Percentiles rank a stretch among this genome's conserved stretches.
phyloP scores from a whole-genome alignment of 1,139 yeast genomes.

The Wickerhamomyces sp. region DNA sequence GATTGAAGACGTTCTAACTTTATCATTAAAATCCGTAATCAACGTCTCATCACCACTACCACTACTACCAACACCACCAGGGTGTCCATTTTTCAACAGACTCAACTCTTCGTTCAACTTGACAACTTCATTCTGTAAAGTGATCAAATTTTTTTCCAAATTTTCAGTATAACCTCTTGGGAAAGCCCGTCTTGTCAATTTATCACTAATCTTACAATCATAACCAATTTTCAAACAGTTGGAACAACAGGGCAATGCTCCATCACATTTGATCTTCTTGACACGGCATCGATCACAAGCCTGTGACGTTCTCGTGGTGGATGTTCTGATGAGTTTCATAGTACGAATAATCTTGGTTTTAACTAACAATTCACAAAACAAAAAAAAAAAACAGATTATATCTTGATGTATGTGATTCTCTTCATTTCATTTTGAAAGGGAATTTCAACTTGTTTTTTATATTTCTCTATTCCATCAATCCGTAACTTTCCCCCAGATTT shows the following conservation, averaged over 20 bases:
- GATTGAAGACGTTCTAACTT: too few species aligned
- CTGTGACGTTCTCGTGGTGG: conserved; percentile 50
- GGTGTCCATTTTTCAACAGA: neutral
- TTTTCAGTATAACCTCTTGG: conserved; percentile 77
- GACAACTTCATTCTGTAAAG: conserved; percentile 51
- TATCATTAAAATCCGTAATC: too few species aligned
- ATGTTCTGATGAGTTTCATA: conserved; percentile 20
- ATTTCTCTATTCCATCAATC: neutral
- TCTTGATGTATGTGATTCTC: too few species aligned
- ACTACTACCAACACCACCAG: neutral
- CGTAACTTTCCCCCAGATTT: conserved; percentile 8
- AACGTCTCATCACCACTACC: neutral
- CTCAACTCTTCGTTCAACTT: conserved; percentile 23
- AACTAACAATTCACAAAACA: too few species aligned
- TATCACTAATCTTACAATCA: conserved; percentile 68
- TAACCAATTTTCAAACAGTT: conserved; percentile 61
- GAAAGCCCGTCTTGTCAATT: conserved; percentile 64
- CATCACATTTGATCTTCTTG: conserved; percentile 74
- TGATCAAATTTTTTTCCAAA: conserved; percentile 55
- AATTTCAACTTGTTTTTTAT: neutral
- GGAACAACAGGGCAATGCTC: conserved; percentile 58
- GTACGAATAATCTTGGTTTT: neutral
- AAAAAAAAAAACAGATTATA: too few species aligned
- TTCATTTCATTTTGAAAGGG: too few species aligned
- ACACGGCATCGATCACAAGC: conserved; percentile 79